A percentile compares a stretch with the other conserved stretches of the same genome.
Conservation (phyloP, 2,329 filamentous ascomycete species). For the Colletotrichum cordylinicola region DNA sequence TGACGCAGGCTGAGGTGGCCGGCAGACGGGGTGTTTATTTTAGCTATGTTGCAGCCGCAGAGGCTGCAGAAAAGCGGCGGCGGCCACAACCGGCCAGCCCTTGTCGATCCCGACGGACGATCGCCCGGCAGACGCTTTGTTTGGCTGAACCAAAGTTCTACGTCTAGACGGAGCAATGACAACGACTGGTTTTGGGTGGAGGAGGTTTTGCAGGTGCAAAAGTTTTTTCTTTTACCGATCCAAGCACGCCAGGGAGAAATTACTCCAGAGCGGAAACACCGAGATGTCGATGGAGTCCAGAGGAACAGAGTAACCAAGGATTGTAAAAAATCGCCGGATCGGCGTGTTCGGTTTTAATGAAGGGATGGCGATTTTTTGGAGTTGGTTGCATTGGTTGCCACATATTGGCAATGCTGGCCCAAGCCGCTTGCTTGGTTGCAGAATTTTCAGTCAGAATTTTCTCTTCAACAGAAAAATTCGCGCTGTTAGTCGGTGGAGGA, state of each 20-base stretch:
- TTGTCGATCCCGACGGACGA: constrained; percentile 6
- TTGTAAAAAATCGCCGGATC: background rate
- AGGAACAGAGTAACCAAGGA: background rate
- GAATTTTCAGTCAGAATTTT: constrained; percentile 8
- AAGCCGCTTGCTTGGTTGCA: background rate
- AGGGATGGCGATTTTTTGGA: background rate
- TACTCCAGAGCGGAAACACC: background rate
- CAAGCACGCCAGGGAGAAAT: background rate
- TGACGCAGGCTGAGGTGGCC: background rate
- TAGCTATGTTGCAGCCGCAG: constrained; percentile 8
- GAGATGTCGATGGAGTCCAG: background rate
- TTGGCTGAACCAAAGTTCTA: background rate
- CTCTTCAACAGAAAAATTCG: background rate
- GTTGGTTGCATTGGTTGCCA: constrained; percentile 6
- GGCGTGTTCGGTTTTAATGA: background rate
- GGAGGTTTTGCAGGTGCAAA: background rate
- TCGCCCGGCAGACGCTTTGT: background rate
- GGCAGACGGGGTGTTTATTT: constrained; percentile 5
- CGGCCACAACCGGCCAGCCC: background rate
- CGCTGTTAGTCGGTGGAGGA: background rate
- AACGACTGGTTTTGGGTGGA: background rate
- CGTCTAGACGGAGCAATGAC: background rate
- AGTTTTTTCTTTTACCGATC: background rate
- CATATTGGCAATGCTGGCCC: background rate
- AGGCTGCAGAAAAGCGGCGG: constrained; percentile 1